Percentiles rank a stretch among this genome's conserved stretches.
phyloP scores from a whole-genome alignment of 2,329 filamentous ascomycete genomes.

The Pestalotiopsis sp. region DNA sequence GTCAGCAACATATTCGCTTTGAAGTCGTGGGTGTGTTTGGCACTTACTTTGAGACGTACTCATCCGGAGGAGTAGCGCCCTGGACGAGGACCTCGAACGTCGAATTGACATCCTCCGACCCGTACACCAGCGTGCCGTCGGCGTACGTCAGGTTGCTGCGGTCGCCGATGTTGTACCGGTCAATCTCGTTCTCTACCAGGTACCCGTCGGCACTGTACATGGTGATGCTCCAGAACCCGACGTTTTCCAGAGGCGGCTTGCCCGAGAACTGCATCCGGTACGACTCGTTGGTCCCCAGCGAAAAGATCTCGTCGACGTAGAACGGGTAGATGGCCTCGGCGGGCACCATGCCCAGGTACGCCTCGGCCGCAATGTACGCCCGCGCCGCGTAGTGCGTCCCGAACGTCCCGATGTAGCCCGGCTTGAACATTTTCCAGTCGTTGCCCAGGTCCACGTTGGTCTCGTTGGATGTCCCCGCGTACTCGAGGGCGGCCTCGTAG shows the following conservation, averaged over 20 bases:
- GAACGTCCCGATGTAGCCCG: not conserved
- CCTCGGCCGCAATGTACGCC: not conserved
- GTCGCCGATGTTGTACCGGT: constrained; percentile 4
- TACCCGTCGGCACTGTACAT: not conserved
- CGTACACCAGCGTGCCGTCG: constrained; percentile 1
- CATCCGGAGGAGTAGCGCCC: not conserved
- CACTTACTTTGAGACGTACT: not conserved
- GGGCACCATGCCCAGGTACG: not conserved
- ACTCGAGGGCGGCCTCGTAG: not conserved
- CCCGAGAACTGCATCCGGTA: not conserved
- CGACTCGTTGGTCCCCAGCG: not conserved
- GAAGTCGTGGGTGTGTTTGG: not conserved
- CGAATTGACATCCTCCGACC: not conserved
- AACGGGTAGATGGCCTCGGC: not conserved
- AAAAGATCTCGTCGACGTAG: not conserved
- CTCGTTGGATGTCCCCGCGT: not conserved
- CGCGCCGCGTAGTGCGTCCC: not conserved
- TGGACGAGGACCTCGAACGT: not conserved
- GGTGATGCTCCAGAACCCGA: constrained; percentile 9
- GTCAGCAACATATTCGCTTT: not conserved
- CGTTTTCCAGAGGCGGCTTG: not conserved
- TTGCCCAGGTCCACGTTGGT: not conserved
- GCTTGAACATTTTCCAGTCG: not conserved
- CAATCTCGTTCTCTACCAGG: constrained; percentile 1
- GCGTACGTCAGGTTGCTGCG: not conserved